A percentile compares a stretch with the other conserved stretches of the same genome.
These are phyloP conservation scores for Angomonas desouzai DNA, from an alignment of 208 protist genomes.

Conservation along the genomic window DNA sequence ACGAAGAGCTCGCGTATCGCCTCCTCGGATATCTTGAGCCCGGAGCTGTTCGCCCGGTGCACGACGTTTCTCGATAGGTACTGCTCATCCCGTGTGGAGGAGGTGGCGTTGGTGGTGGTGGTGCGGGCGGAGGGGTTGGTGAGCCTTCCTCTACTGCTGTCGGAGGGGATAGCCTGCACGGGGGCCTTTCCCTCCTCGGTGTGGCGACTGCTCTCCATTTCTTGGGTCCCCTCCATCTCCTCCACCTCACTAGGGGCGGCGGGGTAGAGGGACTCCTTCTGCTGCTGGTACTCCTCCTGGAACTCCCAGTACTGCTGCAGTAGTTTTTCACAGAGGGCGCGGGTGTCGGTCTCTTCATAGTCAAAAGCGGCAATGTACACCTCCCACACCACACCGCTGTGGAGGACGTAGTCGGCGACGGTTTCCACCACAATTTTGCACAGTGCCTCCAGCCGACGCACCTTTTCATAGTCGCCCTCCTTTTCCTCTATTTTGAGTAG, in stretches of 20 bases:
- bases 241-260: background rate
- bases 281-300: background rate
- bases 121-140: too few relatives aligned
- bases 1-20: constrained; percentile 46
- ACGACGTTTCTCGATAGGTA: constrained; percentile 3
- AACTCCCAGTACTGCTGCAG: constrained; percentile 8
- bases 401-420: constrained; percentile 81
- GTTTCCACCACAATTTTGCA: constrained; percentile 85
- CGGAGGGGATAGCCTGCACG: too few relatives aligned
- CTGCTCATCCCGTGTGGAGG: background rate
- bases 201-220: too few relatives aligned
- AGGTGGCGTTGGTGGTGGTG: background rate
- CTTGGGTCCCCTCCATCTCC: background rate
- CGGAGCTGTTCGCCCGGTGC: constrained; percentile 2
- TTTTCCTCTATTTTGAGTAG: background rate
- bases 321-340: background rate
- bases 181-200: background rate
- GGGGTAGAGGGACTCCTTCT: background rate
- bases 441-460: constrained; percentile 17
- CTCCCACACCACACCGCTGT: constrained; percentile 80
- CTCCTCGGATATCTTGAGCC: constrained; percentile 14
- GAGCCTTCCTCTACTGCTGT: too few relatives aligned
- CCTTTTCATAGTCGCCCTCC: background rate
- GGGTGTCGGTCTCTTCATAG: background rate
- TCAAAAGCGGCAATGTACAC: constrained; percentile 19